These are phyloP conservation scores for Tylopilus plumbeoviolaceoides DNA, from an alignment of 768 basidiomycete genomes.

Conservation along the genomic window DNA sequence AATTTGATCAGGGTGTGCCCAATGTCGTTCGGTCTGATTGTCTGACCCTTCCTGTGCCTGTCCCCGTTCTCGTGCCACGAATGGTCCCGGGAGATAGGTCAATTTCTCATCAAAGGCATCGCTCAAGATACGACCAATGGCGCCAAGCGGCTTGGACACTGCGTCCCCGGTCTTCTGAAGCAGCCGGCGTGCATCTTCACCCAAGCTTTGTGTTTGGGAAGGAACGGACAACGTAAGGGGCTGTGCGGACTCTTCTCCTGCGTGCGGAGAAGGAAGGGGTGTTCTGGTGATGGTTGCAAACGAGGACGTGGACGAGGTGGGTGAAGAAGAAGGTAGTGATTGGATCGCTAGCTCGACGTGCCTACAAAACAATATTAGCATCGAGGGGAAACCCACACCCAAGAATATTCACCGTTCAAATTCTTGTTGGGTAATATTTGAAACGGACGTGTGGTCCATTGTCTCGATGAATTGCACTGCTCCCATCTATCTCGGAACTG, in stretches of 20 bases:
- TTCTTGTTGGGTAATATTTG: constrained; percentile 90
- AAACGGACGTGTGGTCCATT: constrained; percentile 93
- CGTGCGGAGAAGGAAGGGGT: constrained; percentile 43
- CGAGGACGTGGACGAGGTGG: constrained; percentile 33
- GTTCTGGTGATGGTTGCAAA: constrained; percentile 36
- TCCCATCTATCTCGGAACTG: constrained; percentile 61
- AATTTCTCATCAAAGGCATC: constrained; percentile 75
- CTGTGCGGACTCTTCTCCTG: constrained; percentile 87
- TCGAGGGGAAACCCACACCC: background rate
- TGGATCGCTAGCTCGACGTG: constrained; percentile 63
- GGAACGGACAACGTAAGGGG: constrained; percentile 63
- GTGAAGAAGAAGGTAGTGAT: constrained; percentile 36
- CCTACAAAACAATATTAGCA: constrained; percentile 22
- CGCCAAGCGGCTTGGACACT: constrained; percentile 86
- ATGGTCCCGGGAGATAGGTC: constrained; percentile 62
- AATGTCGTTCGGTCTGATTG: constrained; percentile 32
- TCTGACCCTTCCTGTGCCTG: constrained; percentile 37
- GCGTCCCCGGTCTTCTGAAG: constrained; percentile 89
- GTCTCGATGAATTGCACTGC: constrained; percentile 97
- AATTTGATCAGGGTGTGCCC: constrained; percentile 38
- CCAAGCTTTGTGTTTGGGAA: constrained; percentile 27
- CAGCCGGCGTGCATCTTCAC: constrained; percentile 75
- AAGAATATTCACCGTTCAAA: constrained; percentile 67
- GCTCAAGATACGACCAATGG: constrained; percentile 83
- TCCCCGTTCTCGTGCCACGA: constrained; percentile 58